Evolutionary conservation across 495 filamentous ascomycete genomes (phyloP), one percentile per base, ranked within the genome.

Genomic region (Amniculicola lignicola): DNA sequence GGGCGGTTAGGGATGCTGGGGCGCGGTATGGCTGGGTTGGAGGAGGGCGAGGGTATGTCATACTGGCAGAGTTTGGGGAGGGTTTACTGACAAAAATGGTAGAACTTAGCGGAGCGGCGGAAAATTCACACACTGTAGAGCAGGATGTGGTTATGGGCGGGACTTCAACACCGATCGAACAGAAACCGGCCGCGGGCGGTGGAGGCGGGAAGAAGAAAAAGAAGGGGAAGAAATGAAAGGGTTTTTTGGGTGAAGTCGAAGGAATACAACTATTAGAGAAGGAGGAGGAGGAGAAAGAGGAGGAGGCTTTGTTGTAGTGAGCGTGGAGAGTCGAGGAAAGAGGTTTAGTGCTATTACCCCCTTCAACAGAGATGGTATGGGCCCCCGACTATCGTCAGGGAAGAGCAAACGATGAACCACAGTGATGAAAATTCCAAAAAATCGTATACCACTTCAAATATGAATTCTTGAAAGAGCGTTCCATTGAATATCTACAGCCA

Each of bases 1-100:
- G 82, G 82, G 28, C 81, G 81, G 35, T 64, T 97, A 57, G 88
- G 87, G 1, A 75, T 78, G 51, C 67, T 92, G 64, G 85, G 82
- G 5, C 72, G 75, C 51, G 71, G 77, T 54, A 88, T 90, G 76
- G 81, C 80, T 10, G 82, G 75, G 35, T n/a, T n/a, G n/a, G n/a
- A n/a, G n/a, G n/a, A n/a, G n/a, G n/a, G n/a, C n/a, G n/a, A n/a
- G n/a, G n/a, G n/a, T n/a, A n/a, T n/a, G n/a, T n/a, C n/a, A n/a
- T n/a, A n/a, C 65, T 89, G 66, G 75, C 72, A 31, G 72, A 68
- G 37, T 63, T 37, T 9, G 7, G 15, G 10, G 52, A 51, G 27
- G 57, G 61, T 61, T 16, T 60, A n/a, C 51, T 29, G 31, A 41
- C 51, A 16, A 18, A 48, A 10, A 47, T 15, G 15, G 21, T 18